These are phyloP conservation scores for Nannochloris sp. DNA, from an alignment of 139 green algal species.

Conservation along the genomic window DNA sequence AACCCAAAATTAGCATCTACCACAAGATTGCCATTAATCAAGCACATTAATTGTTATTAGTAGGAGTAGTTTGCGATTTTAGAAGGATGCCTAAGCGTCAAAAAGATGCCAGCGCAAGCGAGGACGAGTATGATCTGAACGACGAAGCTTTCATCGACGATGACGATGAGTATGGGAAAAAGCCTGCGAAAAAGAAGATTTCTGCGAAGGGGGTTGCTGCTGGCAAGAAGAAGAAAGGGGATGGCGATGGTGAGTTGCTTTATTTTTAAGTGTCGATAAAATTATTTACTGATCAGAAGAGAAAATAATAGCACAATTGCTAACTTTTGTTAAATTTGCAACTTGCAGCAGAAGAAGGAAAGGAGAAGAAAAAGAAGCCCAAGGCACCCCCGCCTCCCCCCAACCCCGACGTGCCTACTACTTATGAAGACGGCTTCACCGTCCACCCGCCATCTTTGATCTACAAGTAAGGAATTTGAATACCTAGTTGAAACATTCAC, in stretches of 20 bases:
- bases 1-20: no score
- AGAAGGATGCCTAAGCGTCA: not conserved
- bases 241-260: not conserved
- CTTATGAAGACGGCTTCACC: constrained; percentile 10
- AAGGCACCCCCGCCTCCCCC: not conserved
- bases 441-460: constrained; percentile 17
- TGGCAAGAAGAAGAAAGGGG: not conserved
- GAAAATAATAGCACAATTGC: no score
- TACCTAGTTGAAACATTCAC: no score
- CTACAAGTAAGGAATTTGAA: constrained; percentile 9
- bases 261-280: not conserved
- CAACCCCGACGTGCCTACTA: constrained; percentile 1
- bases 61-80: no score
- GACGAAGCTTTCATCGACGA: not conserved
- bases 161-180: not conserved
- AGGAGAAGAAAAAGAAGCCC: not conserved
- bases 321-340: no score
- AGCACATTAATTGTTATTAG: no score
- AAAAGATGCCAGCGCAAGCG: not conserved
- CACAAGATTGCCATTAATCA: no score
- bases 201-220: not conserved
- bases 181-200: not conserved
- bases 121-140: not conserved
- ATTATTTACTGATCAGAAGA: not conserved
- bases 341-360: not conserved